Evolutionary conservation across 108 stramenopile genomes (phyloP), one percentile per base, ranked within the genome.

Genomic region (Pinguiococcus pyrenoidosus): DNA sequence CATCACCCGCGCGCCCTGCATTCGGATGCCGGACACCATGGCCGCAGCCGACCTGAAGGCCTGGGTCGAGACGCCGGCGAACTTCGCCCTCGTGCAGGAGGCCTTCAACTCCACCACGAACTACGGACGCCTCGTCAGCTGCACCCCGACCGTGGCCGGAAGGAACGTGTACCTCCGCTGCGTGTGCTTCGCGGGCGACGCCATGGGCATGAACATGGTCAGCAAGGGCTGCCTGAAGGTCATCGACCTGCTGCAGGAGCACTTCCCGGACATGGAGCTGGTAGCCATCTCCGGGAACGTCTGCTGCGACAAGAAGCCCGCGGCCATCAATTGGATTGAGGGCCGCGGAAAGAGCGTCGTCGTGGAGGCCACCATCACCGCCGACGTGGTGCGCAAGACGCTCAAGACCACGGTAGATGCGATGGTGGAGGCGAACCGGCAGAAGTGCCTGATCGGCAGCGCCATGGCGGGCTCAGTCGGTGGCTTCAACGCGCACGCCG

Each of bases 131-230:
- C 68, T 97, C 33, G 27, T 69, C 26, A 49, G 52, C 16, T 77
- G 85, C 44, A 46, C 48, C 21, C 76, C 87, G 16, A 87, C 92
- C 5, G 80, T 91, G 21, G 91, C 95, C 0, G 95, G 95, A 12
- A 68, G 78, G 35, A 91, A 93, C 67, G 84, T 89, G 17, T 97
- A 89, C 64, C 62, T 97, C 39, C 68, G 95, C 41, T 79, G 92
- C 28, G 75, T 74, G 25, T 93, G 91, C 71, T 84, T 87, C 57
- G 68, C 89, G 0, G 95, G 95, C 27, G 95, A 97, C 70, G 95
- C 95, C 45, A 97, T 97, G 95, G 95, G 95, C 29, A 97, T 97
- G 95, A 97, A 97, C 61, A 97, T 97, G 95, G 83, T 97, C 21
- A 78, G 77, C 29, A 97, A 97, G 80, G 95, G 95, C 37, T 64